Base-by-base conservation (phyloP, 208 protist genomes). In the Crithidia fasciculata region DNA sequence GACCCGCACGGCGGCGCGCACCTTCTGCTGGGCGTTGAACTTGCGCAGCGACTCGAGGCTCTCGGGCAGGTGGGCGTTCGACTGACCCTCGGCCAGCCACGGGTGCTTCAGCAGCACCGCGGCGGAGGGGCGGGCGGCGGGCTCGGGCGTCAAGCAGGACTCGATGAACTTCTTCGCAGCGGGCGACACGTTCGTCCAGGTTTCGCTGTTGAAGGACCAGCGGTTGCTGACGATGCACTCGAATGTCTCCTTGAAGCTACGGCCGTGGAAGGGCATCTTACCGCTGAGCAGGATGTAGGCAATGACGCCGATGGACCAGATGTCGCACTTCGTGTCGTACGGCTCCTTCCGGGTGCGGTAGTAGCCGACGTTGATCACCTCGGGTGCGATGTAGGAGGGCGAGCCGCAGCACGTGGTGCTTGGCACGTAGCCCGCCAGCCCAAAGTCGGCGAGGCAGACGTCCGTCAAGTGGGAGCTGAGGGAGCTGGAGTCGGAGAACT, bases 401-500 rank as follows among this genome's bases (percentile, higher is more conserved):
- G 86, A 89, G 28, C 91, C 91, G 80, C 91, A 95, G 88, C 86
- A 93, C 39, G 85, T 84, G 10, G 69, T 72, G 77, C 84, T 87
- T 3, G 91, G 86, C 28, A 82, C 71, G 41, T 85, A 81, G 41
- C 81, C 98, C 12, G 99, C 98, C 12, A 99, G 76, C 47, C 99
- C 95, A 93, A 98, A 99, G 76, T 99, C 97, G 39, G 99, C 99
- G 0, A 99, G 80, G 62, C 98, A 88, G n/a, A 99, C 87, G 78
- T 93, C 84, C 9, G 88, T 87, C 50, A 94, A 76, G 66, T 92
- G 78, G n/a, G 78, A 79, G 44, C 43, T 77, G 56, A 57, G 69
- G 39, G 54, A 62, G 49, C 62, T 69, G 2, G 66, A 71, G 44
- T 82, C 70, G 52, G 89, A 79, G 65, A 95, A 82, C 39, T 81